phyloP scores from a whole-genome alignment of 305 asterid species.

The Striga hermonthica region DNA sequence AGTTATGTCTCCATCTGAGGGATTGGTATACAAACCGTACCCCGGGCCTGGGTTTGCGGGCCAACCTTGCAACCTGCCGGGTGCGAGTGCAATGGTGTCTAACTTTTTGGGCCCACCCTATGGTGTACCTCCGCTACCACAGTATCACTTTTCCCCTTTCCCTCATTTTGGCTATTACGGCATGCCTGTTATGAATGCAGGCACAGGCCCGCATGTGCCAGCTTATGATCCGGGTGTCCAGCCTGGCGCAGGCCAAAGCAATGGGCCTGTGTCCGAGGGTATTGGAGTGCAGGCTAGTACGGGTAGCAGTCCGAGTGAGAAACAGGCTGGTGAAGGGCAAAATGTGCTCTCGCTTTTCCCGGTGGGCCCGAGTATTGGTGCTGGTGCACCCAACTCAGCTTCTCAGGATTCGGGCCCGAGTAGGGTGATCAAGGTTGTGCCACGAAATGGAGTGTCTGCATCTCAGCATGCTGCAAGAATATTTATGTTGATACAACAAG shows the following conservation, averaged over 20 bases:
- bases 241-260: slow-evolving; percentile 25
- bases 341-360: slow-evolving; percentile 53
- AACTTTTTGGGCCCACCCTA: slow-evolving; percentile 40
- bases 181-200: slow-evolving; percentile 53
- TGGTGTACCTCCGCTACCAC: slow-evolving; percentile 47
- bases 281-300: slow-evolving; percentile 58
- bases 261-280: slow-evolving; percentile 34
- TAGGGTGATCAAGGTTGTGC: slow-evolving; percentile 63
- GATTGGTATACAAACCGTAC: slow-evolving; percentile 79
- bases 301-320: slow-evolving; percentile 52
- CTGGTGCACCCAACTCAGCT: slow-evolving; percentile 19
- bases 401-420: slow-evolving; percentile 11
- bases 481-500: slow-evolving; percentile 76
- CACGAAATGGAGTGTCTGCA: slow-evolving; percentile 66
- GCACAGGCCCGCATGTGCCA: slow-evolving; percentile 22
- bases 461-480: slow-evolving; percentile 86
- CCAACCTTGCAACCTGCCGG: too few relatives aligned
- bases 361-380: slow-evolving; percentile 35
- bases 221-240: not conserved
- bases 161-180: slow-evolving; percentile 44
- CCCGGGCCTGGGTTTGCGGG: slow-evolving; percentile 51
- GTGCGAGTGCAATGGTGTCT: slow-evolving; percentile 37
- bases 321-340: slow-evolving; percentile 33
- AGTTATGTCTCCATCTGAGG: slow-evolving; percentile 89
- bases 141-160: slow-evolving; percentile 44